Conservation (phyloP, 2,329 filamentous ascomycete genomes). For the Stromatinia cepivora region DNA sequence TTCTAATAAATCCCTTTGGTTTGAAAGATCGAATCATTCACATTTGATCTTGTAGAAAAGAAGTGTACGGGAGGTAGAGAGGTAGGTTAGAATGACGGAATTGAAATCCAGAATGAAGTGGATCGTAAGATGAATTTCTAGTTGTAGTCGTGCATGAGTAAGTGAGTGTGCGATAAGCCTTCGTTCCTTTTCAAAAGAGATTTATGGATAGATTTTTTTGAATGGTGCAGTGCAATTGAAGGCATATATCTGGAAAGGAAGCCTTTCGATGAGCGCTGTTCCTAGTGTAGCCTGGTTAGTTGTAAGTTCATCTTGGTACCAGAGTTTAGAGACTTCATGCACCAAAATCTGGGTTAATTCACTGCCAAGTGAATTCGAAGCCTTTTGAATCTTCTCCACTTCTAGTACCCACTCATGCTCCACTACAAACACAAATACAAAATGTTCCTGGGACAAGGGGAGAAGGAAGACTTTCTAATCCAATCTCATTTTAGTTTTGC, state of each 20-base stretch:
- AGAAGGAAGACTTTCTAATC: background rate
- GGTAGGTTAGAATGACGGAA: background rate
- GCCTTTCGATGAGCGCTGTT: background rate
- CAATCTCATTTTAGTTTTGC: background rate
- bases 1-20: background rate
- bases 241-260: background rate
- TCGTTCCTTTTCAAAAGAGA: background rate
- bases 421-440: background rate
- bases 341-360: background rate
- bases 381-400: constrained; percentile 11
- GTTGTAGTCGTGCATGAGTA: constrained; percentile 9
- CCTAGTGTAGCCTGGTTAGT: background rate
- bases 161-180: background rate
- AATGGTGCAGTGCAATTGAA: background rate
- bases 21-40: background rate
- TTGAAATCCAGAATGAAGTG: background rate
- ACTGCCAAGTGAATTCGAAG: background rate
- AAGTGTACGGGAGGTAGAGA: background rate
- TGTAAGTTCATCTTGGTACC: background rate
- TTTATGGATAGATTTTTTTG: background rate
- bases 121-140: constrained; percentile 9
- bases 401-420: background rate
- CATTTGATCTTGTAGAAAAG: background rate
- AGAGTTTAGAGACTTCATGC: background rate
- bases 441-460: constrained; percentile 9